A percentile compares a stretch with the other conserved stretches of the same genome.
Conservation (phyloP, 768 basidiomycete genomes). For the Boletus huronensis region DNA sequence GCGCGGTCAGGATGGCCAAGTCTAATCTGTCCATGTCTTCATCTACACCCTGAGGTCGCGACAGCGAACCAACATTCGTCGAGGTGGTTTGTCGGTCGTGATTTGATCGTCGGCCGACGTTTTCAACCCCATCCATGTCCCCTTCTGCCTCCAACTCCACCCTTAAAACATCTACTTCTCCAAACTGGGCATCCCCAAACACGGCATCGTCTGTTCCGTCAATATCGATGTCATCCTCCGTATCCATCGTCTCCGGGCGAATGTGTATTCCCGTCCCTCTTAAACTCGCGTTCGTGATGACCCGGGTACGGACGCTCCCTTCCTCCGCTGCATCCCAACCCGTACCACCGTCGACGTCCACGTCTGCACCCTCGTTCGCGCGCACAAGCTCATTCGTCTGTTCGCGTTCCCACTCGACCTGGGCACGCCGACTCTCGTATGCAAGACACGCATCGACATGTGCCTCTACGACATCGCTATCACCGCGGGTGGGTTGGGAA, state of each 20-base stretch:
- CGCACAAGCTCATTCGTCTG: constrained; percentile 28
- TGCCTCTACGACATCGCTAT: constrained; percentile 69
- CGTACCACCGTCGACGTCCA: constrained; percentile 31
- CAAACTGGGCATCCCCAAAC: constrained; percentile 74
- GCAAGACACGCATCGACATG: constrained; percentile 81
- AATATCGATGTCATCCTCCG: constrained; percentile 78
- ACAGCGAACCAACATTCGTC: neutral
- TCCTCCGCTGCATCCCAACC: constrained; percentile 37
- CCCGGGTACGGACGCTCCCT: constrained; percentile 42
- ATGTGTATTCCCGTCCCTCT: constrained; percentile 69
- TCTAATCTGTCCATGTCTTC: constrained; percentile 47
- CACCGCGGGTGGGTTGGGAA: constrained; percentile 51
- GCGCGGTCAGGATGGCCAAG: constrained; percentile 46
- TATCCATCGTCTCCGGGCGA: constrained; percentile 54
- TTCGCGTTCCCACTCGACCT: constrained; percentile 30
- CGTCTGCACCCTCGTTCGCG: constrained; percentile 31
- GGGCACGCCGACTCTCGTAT: constrained; percentile 43
- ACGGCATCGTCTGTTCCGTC: constrained; percentile 69
- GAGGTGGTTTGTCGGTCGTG: constrained; percentile 29
- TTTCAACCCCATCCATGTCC: constrained; percentile 9
- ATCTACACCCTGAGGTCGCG: neutral
- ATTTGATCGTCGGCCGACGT: constrained; percentile 11
- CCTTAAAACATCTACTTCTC: constrained; percentile 61
- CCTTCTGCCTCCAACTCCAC: constrained; percentile 35
- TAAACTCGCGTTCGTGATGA: constrained; percentile 35